These are phyloP conservation scores for Poa pratensis DNA, from an alignment of 176 grass and related monocot species.

Conservation along the genomic window DNA sequence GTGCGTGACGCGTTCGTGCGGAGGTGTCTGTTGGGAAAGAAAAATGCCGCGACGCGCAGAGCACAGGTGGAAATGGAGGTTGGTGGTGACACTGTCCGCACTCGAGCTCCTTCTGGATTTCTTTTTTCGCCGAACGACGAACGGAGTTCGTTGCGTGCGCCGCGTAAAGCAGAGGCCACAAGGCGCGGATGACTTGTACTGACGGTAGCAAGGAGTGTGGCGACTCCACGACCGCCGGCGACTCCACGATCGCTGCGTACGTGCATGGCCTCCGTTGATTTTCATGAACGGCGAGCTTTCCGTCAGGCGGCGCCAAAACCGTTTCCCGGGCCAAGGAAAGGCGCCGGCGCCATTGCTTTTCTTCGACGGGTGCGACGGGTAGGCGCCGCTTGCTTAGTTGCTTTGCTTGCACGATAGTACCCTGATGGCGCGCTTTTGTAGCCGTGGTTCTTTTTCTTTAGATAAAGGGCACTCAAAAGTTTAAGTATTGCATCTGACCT, in stretches of 20 bases:
- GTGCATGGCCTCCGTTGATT: background rate
- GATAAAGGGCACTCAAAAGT: too few species aligned
- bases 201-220: too few species aligned
- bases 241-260: background rate
- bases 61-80: conserved; percentile 11
- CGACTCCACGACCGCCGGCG: background rate
- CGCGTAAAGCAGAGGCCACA: conserved; percentile 16
- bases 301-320: conserved; percentile 1
- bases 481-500: too few species aligned
- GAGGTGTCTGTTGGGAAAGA: conserved; percentile 29
- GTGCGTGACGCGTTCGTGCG: conserved; percentile 49
- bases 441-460: conserved; percentile 29
- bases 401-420: conserved; percentile 45
- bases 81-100: conserved; percentile 24
- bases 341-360: background rate
- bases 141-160: conserved; percentile 1
- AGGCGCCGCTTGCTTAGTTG: conserved; percentile 6
- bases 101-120: conserved; percentile 14
- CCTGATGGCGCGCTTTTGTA: conserved; percentile 19
- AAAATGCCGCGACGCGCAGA: conserved; percentile 36
- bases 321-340: background rate
- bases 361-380: conserved; percentile 6
- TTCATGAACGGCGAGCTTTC: background rate
- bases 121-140: conserved; percentile 13
- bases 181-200: too few species aligned